A percentile compares a stretch with the other conserved stretches of the same genome.
Conservation (phyloP, 2,329 filamentous ascomycete genomes). For the Xylaria arbuscula region DNA sequence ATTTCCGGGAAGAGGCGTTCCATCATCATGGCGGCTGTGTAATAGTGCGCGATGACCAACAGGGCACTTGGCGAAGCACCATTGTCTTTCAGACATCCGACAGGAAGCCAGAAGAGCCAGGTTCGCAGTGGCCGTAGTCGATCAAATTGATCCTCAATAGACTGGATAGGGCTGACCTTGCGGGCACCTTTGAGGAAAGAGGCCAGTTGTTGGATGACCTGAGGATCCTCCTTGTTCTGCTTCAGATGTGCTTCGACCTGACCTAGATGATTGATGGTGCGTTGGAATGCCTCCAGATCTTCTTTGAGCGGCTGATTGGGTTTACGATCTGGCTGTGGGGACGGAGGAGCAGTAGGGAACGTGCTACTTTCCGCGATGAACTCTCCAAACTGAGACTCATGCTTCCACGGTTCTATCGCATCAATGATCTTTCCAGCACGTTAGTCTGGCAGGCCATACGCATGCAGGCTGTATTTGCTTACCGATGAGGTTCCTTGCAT, state of each 20-base stretch:
- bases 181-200: slow-evolving; percentile 78
- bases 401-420: slow-evolving; percentile 91
- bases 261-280: slow-evolving; percentile 73
- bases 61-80: slow-evolving; percentile 81
- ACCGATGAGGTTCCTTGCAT: slow-evolving; percentile 92
- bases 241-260: slow-evolving; percentile 75
- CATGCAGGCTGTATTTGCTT: slow-evolving; percentile 54
- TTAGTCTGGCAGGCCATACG: slow-evolving; percentile 43
- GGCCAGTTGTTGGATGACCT: slow-evolving; percentile 75
- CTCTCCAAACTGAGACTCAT: slow-evolving; percentile 86
- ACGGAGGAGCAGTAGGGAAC: slow-evolving; percentile 74
- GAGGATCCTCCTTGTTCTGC: slow-evolving; percentile 75
- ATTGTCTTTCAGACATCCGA: slow-evolving; percentile 81
- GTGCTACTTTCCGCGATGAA: slow-evolving; percentile 84
- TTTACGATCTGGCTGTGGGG: slow-evolving; percentile 69
- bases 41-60: slow-evolving; percentile 89
- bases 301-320: slow-evolving; percentile 74
- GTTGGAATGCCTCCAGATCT: slow-evolving; percentile 74
- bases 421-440: slow-evolving; percentile 74
- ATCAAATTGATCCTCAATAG: slow-evolving; percentile 87
- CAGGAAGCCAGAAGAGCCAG: slow-evolving; percentile 96
- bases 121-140: slow-evolving; percentile 87
- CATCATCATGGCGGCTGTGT: slow-evolving; percentile 86
- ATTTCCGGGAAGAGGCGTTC: slow-evolving; percentile 94
- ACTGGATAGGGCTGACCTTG: slow-evolving; percentile 75